Evolutionary conservation across 192 early-diverging fungal genomes (phyloP).

Genomic region (Dissophora ornata): DNA sequence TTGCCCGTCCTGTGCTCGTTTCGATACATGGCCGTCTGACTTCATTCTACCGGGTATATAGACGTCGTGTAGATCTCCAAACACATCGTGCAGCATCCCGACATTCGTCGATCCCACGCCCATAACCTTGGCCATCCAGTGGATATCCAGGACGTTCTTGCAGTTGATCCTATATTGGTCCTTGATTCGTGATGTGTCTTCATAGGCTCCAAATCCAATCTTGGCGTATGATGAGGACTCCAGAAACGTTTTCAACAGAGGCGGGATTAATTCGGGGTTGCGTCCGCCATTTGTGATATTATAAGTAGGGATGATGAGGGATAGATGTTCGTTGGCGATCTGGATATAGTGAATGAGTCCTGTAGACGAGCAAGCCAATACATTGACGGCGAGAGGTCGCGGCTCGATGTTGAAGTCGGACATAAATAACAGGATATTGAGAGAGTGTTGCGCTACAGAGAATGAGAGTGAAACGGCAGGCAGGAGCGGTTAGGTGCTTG

Average conservation of each 20-base stretch:
- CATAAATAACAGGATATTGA: constrained; percentile 47
- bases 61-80: constrained; percentile 32
- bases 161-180: constrained; percentile 45
- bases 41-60: constrained; percentile 46
- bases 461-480: background rate
- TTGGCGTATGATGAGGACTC: constrained; percentile 35
- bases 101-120: constrained; percentile 44
- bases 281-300: constrained; percentile 36
- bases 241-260: constrained; percentile 42
- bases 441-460: constrained; percentile 39
- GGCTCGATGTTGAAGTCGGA: constrained; percentile 51
- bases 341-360: constrained; percentile 49
- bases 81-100: constrained; percentile 38
- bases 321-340: constrained; percentile 43
- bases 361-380: constrained; percentile 44
- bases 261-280: constrained; percentile 44
- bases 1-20: constrained; percentile 6
- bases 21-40: constrained; percentile 1
- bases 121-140: constrained; percentile 52
- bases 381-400: constrained; percentile 31
- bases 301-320: constrained; percentile 41
- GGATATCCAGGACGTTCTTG: constrained; percentile 35
- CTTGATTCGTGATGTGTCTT: constrained; percentile 30
- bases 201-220: constrained; percentile 46
- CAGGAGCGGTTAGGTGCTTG: background rate